Base-by-base conservation (phyloP, 2,329 filamentous ascomycete genomes). In the Fusarium metavorans region DNA sequence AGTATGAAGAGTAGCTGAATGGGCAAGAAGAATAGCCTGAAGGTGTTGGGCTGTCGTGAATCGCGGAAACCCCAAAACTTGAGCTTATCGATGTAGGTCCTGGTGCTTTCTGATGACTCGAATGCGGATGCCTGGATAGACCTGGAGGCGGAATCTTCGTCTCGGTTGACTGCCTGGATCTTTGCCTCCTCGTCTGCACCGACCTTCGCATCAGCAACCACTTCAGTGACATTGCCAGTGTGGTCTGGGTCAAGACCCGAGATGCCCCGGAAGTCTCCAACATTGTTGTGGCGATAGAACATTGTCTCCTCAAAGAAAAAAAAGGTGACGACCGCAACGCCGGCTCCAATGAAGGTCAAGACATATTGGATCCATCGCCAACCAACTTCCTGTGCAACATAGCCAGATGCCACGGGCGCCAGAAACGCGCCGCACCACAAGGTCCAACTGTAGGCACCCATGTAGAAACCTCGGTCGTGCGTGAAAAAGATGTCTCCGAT, bases 281-380 rank as follows among this genome's bases (percentile, higher is more conserved):
- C 35, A 5, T 14, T 48, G 25, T 25, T 54, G 8, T 68, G 59
- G 7, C 75, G 70, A 54, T 72, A 74, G 57, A 69, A 77, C 70
- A 77, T 79, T 0, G 77, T 79, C 57, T 79, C 77, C 16, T 79
- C 76, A 10, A 78, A 76, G 68, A 77, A 72, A 52, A 79, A 75
- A 18, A 76, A 77, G 0, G 75, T 75, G 0, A 71, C 23, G 5
- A 78, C 20, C 3, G 71, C 64, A 2, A 72, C 54, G 0, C 23
- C 66, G 4, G 60, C 68, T 27, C 75, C 73, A 1, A 78, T 70
- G 6, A 74, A 67, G 0, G 77, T 56, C 18, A 76, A 52, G 20
- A 78, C 74, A 48, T 77, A 78, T 58, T 78, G 73, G 18, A 77
- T 78, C 78, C 77, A 79, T 20, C 73, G 71, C 77, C 77, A 78